These are phyloP conservation scores for Endoconidiophora laricicola DNA, from an alignment of 2,329 filamentous ascomycete genomes.

Conservation along the genomic window DNA sequence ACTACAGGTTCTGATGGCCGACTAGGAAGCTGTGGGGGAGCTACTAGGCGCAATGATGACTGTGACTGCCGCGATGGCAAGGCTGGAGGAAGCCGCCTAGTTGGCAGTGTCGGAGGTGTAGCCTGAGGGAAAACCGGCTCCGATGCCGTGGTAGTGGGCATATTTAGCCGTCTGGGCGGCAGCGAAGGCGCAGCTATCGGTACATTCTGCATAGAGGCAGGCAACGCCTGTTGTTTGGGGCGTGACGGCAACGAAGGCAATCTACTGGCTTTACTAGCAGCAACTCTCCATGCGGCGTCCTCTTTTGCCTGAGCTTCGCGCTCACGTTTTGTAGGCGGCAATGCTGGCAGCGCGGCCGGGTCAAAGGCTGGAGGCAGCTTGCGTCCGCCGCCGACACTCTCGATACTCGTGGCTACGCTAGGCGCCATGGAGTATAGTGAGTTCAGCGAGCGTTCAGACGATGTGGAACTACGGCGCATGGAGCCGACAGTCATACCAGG, in stretches of 20 bases:
- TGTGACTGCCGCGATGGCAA: constrained; percentile 12
- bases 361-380: constrained; percentile 41
- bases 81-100: constrained; percentile 25
- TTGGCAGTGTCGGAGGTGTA: constrained; percentile 11
- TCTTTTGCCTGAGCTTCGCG: constrained; percentile 30
- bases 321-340: constrained; percentile 39
- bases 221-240: not conserved
- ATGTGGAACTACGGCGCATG: constrained; percentile 36
- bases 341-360: constrained; percentile 36
- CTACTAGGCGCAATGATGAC: not conserved
- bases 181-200: not conserved
- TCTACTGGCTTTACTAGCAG: not conserved
- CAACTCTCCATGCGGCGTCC: constrained; percentile 20
- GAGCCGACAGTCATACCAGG: constrained; percentile 16
- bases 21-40: not conserved
- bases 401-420: constrained; percentile 32
- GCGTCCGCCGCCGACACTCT: constrained; percentile 25
- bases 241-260: constrained; percentile 1
- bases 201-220: not conserved
- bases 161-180: constrained; percentile 18
- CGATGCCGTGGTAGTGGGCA: not conserved
- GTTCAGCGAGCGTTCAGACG: constrained; percentile 38
- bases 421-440: constrained; percentile 34
- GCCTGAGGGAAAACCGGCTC: constrained; percentile 15
- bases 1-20: not conserved